A percentile compares a stretch with the other conserved stretches of the same genome.
These are phyloP conservation scores for Guadua angustifolia DNA, from an alignment of 176 grass and related monocot species.

Conservation along the genomic window DNA sequence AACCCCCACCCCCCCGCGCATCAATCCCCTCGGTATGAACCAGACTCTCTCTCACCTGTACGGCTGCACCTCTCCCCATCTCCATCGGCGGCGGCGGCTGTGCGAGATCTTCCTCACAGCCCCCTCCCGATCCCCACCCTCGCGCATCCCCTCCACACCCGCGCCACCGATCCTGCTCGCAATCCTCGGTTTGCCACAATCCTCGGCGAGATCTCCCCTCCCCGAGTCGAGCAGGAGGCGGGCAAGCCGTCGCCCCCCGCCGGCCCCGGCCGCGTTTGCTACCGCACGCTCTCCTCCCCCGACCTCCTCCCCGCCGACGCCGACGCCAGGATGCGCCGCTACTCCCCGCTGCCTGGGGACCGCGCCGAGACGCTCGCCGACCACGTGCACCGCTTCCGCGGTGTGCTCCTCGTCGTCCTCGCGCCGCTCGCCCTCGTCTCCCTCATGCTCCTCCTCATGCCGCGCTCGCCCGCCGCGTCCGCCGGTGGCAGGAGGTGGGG, in stretches of 20 bases:
- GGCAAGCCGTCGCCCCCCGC: conserved; percentile 55
- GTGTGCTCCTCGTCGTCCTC: conserved; percentile 74
- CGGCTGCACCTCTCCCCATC: no score
- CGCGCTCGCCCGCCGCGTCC: conserved; percentile 35
- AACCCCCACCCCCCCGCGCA: no score
- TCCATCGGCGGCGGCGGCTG: no score
- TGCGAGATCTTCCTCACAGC: no score
- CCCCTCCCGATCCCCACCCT: no score
- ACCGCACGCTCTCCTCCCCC: conserved; percentile 67
- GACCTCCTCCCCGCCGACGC: conserved; percentile 45
- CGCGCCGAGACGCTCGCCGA: conserved; percentile 63
- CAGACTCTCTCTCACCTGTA: no score
- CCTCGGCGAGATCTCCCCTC: no score
- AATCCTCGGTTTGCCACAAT: no score
- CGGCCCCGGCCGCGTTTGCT: conserved; percentile 63
- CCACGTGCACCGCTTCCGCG: conserved; percentile 71
- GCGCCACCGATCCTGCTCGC: no score
- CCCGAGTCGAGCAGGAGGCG: conserved; percentile 62
- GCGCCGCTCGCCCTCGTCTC: conserved; percentile 70
- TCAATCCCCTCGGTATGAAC: no score
- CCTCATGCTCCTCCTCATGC: conserved; percentile 78
- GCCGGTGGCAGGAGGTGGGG: conserved; percentile 30
- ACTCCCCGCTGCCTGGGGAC: conserved; percentile 43
- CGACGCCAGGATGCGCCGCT: conserved; percentile 67
- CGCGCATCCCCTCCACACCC: no score